These are phyloP conservation scores for Jaenimonas drosophilae DNA, from an alignment of 208 protist genomes.

Conservation along the genomic window DNA sequence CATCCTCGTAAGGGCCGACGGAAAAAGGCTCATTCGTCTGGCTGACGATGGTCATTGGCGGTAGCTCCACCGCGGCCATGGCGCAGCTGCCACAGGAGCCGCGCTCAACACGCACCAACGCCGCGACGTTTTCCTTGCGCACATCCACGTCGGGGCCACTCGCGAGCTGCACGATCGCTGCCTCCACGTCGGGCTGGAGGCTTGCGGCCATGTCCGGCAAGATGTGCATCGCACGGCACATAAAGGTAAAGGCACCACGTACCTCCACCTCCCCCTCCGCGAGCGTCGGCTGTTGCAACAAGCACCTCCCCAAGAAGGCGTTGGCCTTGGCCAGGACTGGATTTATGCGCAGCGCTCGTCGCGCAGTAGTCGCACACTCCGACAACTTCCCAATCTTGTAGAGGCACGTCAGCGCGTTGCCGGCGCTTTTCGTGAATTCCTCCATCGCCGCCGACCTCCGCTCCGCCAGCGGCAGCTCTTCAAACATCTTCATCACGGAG, in stretches of 20 bases:
- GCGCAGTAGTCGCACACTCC: conserved; percentile 28
- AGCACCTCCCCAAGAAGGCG: conserved; percentile 62
- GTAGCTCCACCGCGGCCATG: conserved; percentile 19
- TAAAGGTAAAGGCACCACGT: conserved; percentile 45
- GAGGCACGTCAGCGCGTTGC: conserved; percentile 77
- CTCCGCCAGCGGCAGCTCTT: conserved; percentile 5
- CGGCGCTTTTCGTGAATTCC: conserved; percentile 72
- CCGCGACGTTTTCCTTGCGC: not conserved
- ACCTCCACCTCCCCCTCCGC: conserved; percentile 7
- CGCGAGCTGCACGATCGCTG: conserved; percentile 10
- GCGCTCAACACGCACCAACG: conserved; percentile 7
- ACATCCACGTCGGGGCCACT: no score
- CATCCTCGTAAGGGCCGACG: conserved; percentile 51
- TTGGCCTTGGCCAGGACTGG: conserved; percentile 77
- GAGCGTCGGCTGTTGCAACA: conserved; percentile 11
- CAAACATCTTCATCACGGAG: conserved; percentile 42
- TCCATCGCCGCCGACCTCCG: conserved; percentile 12
- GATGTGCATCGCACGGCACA: conserved; percentile 66
- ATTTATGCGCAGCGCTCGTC: conserved; percentile 35
- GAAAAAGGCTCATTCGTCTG: conserved; percentile 44
- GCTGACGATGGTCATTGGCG: conserved; percentile 25
- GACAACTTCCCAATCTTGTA: conserved; percentile 36
- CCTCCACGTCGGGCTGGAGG: not conserved
- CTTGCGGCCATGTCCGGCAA: conserved; percentile 37
- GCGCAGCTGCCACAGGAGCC: conserved; percentile 33